phyloP scores from a whole-genome alignment of 2,329 filamentous ascomycete genomes.

The Colletotrichum lindemuthianum region DNA sequence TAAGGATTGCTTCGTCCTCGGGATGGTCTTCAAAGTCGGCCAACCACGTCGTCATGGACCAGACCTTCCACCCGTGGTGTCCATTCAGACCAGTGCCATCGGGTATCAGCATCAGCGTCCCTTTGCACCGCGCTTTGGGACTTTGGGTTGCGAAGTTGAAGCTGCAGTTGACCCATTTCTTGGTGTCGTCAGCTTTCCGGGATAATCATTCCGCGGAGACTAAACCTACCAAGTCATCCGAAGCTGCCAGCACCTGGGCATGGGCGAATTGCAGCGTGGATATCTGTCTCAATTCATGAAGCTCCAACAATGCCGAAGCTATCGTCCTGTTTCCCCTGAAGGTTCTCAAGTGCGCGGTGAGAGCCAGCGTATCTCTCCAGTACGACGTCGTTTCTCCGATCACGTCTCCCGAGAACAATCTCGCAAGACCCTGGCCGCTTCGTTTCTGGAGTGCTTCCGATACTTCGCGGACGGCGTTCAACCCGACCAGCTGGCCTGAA shows the following conservation, averaged over 20 bases:
- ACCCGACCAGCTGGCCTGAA: neutral
- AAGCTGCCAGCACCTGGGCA: conserved; percentile 21
- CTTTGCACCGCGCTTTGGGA: conserved; percentile 44
- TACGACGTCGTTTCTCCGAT: neutral
- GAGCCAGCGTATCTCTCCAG: conserved; percentile 33
- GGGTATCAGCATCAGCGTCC: conserved; percentile 46
- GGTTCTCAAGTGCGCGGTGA: conserved; percentile 33
- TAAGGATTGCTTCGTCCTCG: conserved; percentile 43
- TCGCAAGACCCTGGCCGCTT: neutral
- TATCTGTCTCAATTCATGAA: neutral
- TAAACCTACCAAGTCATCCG: conserved; percentile 23
- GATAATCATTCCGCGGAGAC: neutral
- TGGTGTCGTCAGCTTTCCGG: neutral
- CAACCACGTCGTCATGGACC: conserved; percentile 45
- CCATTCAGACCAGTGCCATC: neutral
- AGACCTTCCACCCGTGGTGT: conserved; percentile 46
- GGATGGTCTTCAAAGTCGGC: conserved; percentile 38
- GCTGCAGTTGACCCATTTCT: conserved; percentile 33
- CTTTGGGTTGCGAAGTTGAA: conserved; percentile 45
- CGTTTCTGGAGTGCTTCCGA: neutral
- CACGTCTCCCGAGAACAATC: neutral
- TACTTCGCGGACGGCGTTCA: neutral
- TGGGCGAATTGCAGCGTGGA: neutral
- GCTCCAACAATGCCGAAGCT: neutral
- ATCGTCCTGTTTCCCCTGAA: conserved; percentile 23